Percentiles rank a stretch among this genome's conserved stretches.
These are phyloP conservation scores for Lactarius hengduanensis DNA, from an alignment of 768 basidiomycete species.

Conservation along the genomic window DNA sequence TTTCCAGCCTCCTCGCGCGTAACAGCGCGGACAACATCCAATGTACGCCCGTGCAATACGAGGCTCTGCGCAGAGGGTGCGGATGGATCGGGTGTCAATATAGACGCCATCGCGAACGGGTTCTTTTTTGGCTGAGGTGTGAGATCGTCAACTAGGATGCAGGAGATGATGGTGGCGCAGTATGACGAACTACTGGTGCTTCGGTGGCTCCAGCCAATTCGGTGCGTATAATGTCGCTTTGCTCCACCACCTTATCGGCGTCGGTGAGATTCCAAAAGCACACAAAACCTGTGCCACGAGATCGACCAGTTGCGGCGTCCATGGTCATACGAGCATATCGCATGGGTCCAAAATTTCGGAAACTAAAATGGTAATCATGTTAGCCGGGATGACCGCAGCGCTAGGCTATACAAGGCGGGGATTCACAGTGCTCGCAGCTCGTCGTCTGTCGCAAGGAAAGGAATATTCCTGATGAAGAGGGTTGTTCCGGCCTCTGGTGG, in stretches of 20 bases:
- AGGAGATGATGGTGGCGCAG: neutral
- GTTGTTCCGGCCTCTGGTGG: slow-evolving; percentile 87
- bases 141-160: neutral
- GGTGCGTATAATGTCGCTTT: slow-evolving; percentile 67
- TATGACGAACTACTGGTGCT: slow-evolving; percentile 28
- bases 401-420: neutral
- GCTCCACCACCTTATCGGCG: slow-evolving; percentile 80
- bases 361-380: slow-evolving; percentile 46
- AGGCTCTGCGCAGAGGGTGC: slow-evolving; percentile 76
- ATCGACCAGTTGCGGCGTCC: slow-evolving; percentile 79
- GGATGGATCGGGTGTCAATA: slow-evolving; percentile 93
- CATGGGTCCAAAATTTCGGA: slow-evolving; percentile 87
- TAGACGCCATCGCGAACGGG: slow-evolving; percentile 83
- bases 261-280: slow-evolving; percentile 96
- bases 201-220: slow-evolving; percentile 55
- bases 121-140: slow-evolving; percentile 61
- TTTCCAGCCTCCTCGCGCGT: slow-evolving; percentile 85
- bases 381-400: slow-evolving; percentile 4
- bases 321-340: slow-evolving; percentile 91
- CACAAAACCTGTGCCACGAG: slow-evolving; percentile 93
- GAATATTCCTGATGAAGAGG: slow-evolving; percentile 90
- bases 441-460: slow-evolving; percentile 90
- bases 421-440: slow-evolving; percentile 82
- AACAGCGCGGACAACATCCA: slow-evolving; percentile 89
- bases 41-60: slow-evolving; percentile 88